These are phyloP conservation scores for Penicillium thymicola DNA, from an alignment of 2,329 filamentous ascomycete genomes.

Conservation along the genomic window DNA sequence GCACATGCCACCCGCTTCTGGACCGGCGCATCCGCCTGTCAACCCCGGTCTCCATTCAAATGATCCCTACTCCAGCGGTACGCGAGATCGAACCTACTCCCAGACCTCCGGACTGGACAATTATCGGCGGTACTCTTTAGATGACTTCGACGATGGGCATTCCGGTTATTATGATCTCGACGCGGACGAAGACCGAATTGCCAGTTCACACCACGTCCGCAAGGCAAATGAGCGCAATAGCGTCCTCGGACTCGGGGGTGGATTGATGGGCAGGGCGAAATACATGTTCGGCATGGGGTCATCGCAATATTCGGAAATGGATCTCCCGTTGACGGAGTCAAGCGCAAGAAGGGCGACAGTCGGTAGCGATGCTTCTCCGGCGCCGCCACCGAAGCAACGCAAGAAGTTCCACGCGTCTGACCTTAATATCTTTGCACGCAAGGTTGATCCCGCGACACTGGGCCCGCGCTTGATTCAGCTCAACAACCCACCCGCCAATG, in stretches of 20 bases:
- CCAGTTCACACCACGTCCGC: slow-evolving; percentile 47
- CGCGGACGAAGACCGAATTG: slow-evolving; percentile 55
- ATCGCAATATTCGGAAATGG: slow-evolving; percentile 92
- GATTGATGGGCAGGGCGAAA: slow-evolving; percentile 81
- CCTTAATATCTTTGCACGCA: slow-evolving; percentile 87
- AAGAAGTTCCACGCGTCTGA: slow-evolving; percentile 67
- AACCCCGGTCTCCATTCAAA: slow-evolving; percentile 36
- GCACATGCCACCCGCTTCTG: slow-evolving; percentile 41
- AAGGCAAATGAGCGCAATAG: slow-evolving; percentile 79
- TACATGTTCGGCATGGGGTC: slow-evolving; percentile 83
- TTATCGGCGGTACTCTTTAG: slow-evolving; percentile 85
- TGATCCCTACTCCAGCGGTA: slow-evolving; percentile 38
- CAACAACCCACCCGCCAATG: slow-evolving; percentile 93
- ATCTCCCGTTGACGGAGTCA: slow-evolving; percentile 85
- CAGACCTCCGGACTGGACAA: slow-evolving; percentile 82
- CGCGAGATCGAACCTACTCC: slow-evolving; percentile 52
- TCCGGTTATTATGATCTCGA: slow-evolving; percentile 75
- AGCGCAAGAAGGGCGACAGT: slow-evolving; percentile 50
- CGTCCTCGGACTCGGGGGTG: slow-evolving; percentile 80
- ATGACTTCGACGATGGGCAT: slow-evolving; percentile 77
- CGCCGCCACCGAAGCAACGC: slow-evolving; percentile 43
- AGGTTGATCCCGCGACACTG: slow-evolving; percentile 83
- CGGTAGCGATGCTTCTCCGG: slow-evolving; percentile 45
- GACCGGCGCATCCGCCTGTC: slow-evolving; percentile 27
- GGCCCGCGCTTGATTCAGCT: slow-evolving; percentile 91